Percentiles rank a stretch among this genome's conserved stretches.
These are phyloP conservation scores for Coleophoma eucalyptorum DNA, from an alignment of 2,329 filamentous ascomycete genomes.

Conservation along the genomic window DNA sequence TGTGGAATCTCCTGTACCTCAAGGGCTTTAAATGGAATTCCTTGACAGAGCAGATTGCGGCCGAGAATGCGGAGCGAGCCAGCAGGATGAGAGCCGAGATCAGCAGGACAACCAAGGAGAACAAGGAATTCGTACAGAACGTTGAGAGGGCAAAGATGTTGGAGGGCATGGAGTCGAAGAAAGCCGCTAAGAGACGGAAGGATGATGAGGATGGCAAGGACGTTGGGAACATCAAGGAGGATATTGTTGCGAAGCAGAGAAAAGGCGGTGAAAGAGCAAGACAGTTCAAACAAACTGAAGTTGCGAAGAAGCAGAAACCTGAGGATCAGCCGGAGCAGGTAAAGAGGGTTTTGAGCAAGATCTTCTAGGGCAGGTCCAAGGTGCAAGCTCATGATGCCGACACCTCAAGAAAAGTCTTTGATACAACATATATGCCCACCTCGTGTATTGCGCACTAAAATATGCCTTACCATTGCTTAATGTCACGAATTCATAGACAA, in stretches of 20 bases:
- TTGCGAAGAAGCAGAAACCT: slow-evolving; percentile 44
- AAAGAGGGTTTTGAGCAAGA: slow-evolving; percentile 59
- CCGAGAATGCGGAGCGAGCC: slow-evolving; percentile 76
- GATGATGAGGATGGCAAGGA: slow-evolving; percentile 26
- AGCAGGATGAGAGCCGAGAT: slow-evolving; percentile 77
- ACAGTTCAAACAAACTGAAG: slow-evolving; percentile 64
- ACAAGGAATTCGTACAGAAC: slow-evolving; percentile 76
- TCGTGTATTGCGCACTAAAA: too few species aligned
- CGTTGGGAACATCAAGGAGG: slow-evolving; percentile 15
- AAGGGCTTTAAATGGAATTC: slow-evolving; percentile 80
- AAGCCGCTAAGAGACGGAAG: slow-evolving; percentile 39
- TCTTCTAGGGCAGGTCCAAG: slow-evolving; percentile 42
- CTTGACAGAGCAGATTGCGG: slow-evolving; percentile 72
- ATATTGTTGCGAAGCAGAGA: slow-evolving; percentile 19
- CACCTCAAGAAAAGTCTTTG: too few species aligned
- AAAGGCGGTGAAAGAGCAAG: slow-evolving; percentile 32
- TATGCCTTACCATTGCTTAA: too few species aligned
- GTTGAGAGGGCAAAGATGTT: slow-evolving; percentile 78
- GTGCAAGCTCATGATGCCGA: too few species aligned
- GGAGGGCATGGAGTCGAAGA: slow-evolving; percentile 66
- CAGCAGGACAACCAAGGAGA: slow-evolving; percentile 70
- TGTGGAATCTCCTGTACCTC: slow-evolving; percentile 81
- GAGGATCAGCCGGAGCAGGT: slow-evolving; percentile 51
- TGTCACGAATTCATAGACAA: too few species aligned
- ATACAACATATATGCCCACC: too few species aligned